These are phyloP conservation scores for Kondoa malvinella DNA, from an alignment of 768 basidiomycete genomes.

Conservation along the genomic window DNA sequence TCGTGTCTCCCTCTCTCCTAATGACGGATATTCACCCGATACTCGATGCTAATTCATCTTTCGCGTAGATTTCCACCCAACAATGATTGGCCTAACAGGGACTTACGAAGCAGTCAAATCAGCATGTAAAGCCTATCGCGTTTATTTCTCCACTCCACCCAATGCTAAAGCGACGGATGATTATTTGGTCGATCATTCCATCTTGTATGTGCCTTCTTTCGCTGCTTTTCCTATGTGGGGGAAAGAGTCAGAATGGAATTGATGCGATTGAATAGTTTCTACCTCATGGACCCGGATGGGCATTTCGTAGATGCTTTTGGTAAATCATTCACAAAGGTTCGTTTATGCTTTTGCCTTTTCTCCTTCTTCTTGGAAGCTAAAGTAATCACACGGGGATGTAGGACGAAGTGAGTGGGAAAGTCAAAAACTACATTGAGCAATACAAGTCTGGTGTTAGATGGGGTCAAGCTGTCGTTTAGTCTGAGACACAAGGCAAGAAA, in stretches of 20 bases:
- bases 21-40: background rate
- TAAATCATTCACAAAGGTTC: slow-evolving; percentile 35
- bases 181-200: slow-evolving; percentile 69
- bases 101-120: slow-evolving; percentile 68
- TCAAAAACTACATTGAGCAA: slow-evolving; percentile 32
- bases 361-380: slow-evolving; percentile 35
- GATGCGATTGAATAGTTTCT: slow-evolving; percentile 84
- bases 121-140: slow-evolving; percentile 80
- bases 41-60: background rate
- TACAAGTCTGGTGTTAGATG: slow-evolving; percentile 28
- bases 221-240: background rate
- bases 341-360: background rate
- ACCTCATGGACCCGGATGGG: slow-evolving; percentile 90
- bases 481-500: too few relatives aligned
- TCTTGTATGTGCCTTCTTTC: slow-evolving; percentile 20
- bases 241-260: background rate
- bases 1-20: background rate
- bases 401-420: slow-evolving; percentile 43
- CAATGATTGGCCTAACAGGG: slow-evolving; percentile 73
- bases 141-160: slow-evolving; percentile 87
- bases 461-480: too few relatives aligned
- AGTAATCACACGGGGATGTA: too few relatives aligned
- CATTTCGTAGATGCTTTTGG: slow-evolving; percentile 95
- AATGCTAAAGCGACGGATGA: slow-evolving; percentile 62
- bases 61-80: slow-evolving; percentile 71